Evolutionary conservation across 73 alveolate genomes (phyloP), one percentile per base, ranked within the genome.

Genomic region (Paramecium sexaurelia): DNA sequence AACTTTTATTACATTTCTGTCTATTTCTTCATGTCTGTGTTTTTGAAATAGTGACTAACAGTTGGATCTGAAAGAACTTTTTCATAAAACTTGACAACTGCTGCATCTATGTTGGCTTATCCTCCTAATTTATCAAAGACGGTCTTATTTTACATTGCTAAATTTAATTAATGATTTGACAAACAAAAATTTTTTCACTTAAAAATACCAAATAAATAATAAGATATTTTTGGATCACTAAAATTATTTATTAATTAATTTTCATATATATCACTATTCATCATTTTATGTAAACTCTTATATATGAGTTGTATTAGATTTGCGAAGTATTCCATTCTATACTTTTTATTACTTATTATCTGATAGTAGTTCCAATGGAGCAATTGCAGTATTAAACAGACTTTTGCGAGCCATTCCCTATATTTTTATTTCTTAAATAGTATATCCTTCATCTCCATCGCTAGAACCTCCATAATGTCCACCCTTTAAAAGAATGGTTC

Each of bases 121-220:
- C 97, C 97, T 41, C 97, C 97, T 15, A 94, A 94, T 89, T 92
- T 94, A 43, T 93, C 96, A 91, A 83, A 93, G 29, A 93, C 45
- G 13, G 96, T 51, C 57, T 86, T 29, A 86, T 71, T 71, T 71
- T 71, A 19, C 61, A 71, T 32, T 71, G 83, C 83, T 61, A 61
- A 61, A 61, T 61, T 56, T 61, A 61, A 61, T 24, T 61, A 61
- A 61, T 61, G 45, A 61, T 61, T 56, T 26, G 83, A 61, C 5
- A 24, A 13, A 22, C 83, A 56, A 61, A 61, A 61, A 3, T 29
- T 26, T 26, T 20, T 29, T 61, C 13, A 20, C 43, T 61, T 24
- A 61, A 22, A 61, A 61, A 61, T 61, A 61, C 27, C 43, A 10
- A 29, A 26, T 22, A 7, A 10, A 32, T 13, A 61, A 61, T 19